Evolutionary conservation across 225 moss, liverwort and hornwort species (phyloP).

Genomic region (Anthoceros angustus): DNA sequence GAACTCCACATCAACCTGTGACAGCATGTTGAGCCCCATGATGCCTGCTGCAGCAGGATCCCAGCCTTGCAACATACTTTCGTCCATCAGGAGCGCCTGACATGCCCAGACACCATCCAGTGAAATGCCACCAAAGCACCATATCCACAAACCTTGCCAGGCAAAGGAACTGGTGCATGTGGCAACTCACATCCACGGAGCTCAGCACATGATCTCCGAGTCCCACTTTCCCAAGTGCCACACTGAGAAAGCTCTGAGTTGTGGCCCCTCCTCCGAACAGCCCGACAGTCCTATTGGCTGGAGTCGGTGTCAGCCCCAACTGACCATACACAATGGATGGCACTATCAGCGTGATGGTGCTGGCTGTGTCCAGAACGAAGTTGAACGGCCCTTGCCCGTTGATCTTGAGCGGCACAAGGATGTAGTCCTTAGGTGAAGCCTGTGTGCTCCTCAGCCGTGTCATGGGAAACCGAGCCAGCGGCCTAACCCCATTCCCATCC

Average conservation of each 20-base stretch:
- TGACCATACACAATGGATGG: slow-evolving; percentile 48
- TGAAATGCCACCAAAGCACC: background rate
- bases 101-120: background rate
- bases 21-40: slow-evolving; percentile 64
- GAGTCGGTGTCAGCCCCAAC: slow-evolving; percentile 40
- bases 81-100: slow-evolving; percentile 82
- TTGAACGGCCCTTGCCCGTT: slow-evolving; percentile 71
- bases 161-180: background rate
- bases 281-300: slow-evolving; percentile 55
- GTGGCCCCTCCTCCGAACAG: slow-evolving; percentile 70
- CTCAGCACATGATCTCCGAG: slow-evolving; percentile 38
- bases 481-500: slow-evolving; percentile 15
- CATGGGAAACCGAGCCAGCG: slow-evolving; percentile 39
- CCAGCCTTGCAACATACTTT: slow-evolving; percentile 59
- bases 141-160: background rate
- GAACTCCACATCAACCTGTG: slow-evolving; percentile 86
- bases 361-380: slow-evolving; percentile 88
- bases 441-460: slow-evolving; percentile 62
- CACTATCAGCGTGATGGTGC: slow-evolving; percentile 68
- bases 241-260: slow-evolving; percentile 19
- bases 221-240: slow-evolving; percentile 36
- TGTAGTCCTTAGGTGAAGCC: slow-evolving; percentile 79
- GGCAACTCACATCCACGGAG: slow-evolving; percentile 41
- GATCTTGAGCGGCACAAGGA: slow-evolving; percentile 66
- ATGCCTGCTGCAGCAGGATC: slow-evolving; percentile 73